Conservation (phyloP, 192 early-diverging fungal species). For the Coemansia interrupta region DNA sequence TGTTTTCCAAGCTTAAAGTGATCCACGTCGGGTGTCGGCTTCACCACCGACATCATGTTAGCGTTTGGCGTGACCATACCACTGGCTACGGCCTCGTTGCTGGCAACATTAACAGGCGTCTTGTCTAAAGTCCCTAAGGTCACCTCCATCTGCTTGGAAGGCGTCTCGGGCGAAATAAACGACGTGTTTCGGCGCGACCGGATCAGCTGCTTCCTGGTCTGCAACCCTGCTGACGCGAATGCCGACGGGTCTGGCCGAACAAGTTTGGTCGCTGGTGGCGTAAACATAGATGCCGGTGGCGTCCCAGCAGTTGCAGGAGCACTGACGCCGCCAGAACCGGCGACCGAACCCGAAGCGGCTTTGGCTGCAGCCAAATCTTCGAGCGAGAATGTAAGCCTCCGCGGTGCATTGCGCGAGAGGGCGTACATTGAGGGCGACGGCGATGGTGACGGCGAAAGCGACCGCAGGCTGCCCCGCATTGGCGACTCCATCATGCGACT, state of each 20-base stretch:
- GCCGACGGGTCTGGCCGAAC: constrained; percentile 51
- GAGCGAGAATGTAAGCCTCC: constrained; percentile 43
- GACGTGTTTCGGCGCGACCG: constrained; percentile 25
- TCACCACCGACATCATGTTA: constrained; percentile 9
- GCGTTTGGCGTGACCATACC: constrained; percentile 4
- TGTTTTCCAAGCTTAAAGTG: constrained; percentile 47
- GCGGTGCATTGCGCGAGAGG: constrained; percentile 9
- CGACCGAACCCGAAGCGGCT: constrained; percentile 26
- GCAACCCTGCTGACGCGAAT: constrained; percentile 50
- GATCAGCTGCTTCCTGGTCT: constrained; percentile 47
- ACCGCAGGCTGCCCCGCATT: constrained; percentile 1
- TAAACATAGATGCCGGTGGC: constrained; percentile 28
- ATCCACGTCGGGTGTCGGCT: constrained; percentile 19
- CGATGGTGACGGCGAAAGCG: constrained; percentile 26
- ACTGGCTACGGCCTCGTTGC: neutral
- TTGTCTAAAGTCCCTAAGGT: neutral
- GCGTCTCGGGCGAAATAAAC: constrained; percentile 44
- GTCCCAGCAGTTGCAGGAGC: constrained; percentile 7
- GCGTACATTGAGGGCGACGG: constrained; percentile 3
- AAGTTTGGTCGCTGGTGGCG: constrained; percentile 52
- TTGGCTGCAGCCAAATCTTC: constrained; percentile 20
- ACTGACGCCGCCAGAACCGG: constrained; percentile 10
- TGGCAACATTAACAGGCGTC: neutral
- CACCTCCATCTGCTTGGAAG: constrained; percentile 21
- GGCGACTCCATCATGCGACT: constrained; percentile 7